Evolutionary conservation across 2,329 filamentous ascomycete genomes (phyloP), one percentile per base, ranked within the genome.

Genomic region (Davidsoniella virescens): DNA sequence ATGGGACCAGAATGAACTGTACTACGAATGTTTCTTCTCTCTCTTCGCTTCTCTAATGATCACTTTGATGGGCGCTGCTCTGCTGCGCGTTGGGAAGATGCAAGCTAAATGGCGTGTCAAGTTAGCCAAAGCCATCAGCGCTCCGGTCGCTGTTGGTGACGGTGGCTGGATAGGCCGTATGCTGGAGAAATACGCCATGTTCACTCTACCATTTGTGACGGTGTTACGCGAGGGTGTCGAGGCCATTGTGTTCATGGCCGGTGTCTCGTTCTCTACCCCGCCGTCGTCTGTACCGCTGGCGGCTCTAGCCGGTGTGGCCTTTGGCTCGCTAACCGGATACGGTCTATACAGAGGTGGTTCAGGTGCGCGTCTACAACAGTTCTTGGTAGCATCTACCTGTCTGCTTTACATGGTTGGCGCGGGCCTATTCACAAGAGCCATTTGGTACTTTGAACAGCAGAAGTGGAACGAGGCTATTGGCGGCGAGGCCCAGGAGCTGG

Each of bases 41-140:
- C 69, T 94, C 39, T 62, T 92, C 47, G 85, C 87, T 2, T 72
- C 78, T 16, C 56, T 92, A 56, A 87, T 94, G 65, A 92, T 94
- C 65, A 83, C 83, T 36, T 57, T 87, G 54, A 82, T 93, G 69
- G 87, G 87, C 25, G 81, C 79, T 29, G 85, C 84, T 4, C 75
- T 94, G 26, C 75, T 94, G 6, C 80, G 87, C 23, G 74, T 94
- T 50, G 82, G 79, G 54, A 92, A 90, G 64, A 75, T 92, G 63
- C 84, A 87, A 62, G 80, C 83, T 54, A 92, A 92, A 65, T 94
- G 87, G 87, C 76, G 79, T n/a, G 68, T 82, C 58, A 92, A 92
- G 74, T 76, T 94, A 20, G 76, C 80, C 16, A 76, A 75, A 58
- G 77, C 83, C 2, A 65, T 92, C 26, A 77, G 84, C 56, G 61